Evolutionary conservation across 2,329 filamentous ascomycete species (phyloP).

Genomic region (Chaetomium olivaceum): DNA sequence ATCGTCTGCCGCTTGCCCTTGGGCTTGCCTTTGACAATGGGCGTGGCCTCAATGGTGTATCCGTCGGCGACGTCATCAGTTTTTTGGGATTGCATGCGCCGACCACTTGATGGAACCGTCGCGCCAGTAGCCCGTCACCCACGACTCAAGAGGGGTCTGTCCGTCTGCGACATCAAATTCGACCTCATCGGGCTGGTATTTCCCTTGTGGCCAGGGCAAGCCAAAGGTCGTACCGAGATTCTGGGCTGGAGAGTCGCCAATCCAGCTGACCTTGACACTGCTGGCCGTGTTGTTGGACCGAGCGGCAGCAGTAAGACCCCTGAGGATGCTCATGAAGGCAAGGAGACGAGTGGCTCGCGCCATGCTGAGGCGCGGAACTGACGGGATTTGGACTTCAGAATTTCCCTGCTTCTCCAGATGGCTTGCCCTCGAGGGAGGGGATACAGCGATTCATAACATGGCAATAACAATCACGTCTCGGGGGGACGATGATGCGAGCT

Average conservation of each 20-base stretch:
- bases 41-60: slow-evolving; percentile 45
- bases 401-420: not conserved
- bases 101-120: slow-evolving; percentile 65
- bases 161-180: slow-evolving; percentile 9
- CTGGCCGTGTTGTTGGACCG: slow-evolving; percentile 1
- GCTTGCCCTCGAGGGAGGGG: not conserved
- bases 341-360: slow-evolving; percentile 3
- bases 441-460: not conserved
- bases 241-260: slow-evolving; percentile 11
- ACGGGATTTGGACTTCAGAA: not conserved
- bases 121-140: slow-evolving; percentile 60
- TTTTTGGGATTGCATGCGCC: slow-evolving; percentile 54
- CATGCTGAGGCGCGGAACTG: slow-evolving; percentile 10
- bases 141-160: slow-evolving; percentile 47
- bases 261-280: slow-evolving; percentile 13
- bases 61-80: slow-evolving; percentile 42
- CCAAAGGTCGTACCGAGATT: slow-evolving; percentile 14
- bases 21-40: slow-evolving; percentile 13
- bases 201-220: slow-evolving; percentile 16
- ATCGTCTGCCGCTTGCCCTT: slow-evolving; percentile 9
- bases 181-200: slow-evolving; percentile 11
- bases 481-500: slow-evolving; percentile 10
- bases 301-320: slow-evolving; percentile 3
- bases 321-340: slow-evolving; percentile 6
- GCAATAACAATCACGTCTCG: not conserved